phyloP scores from a whole-genome alignment of 495 filamentous ascomycete species.

The Aspergillus sclerotioniger region DNA sequence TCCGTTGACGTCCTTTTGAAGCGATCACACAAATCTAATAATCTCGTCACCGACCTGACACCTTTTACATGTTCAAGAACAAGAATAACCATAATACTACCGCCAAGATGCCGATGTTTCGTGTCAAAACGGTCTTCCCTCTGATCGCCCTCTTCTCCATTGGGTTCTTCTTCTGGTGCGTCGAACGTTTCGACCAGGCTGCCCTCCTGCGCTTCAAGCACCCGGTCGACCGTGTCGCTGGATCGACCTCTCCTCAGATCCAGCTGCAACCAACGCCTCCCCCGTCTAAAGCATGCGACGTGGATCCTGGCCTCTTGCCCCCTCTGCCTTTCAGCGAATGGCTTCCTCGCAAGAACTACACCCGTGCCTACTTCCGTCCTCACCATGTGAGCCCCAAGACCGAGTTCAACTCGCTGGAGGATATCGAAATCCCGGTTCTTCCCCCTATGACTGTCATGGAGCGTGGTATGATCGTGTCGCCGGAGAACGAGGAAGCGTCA shows the following conservation, averaged over 20 bases:
- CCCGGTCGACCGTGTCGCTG: conserved; percentile 33
- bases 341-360: conserved; percentile 50
- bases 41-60: conserved; percentile 2
- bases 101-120: conserved; percentile 45
- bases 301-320: conserved; percentile 37
- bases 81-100: conserved; percentile 32
- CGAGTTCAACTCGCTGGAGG: conserved; percentile 43
- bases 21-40: conserved; percentile 13
- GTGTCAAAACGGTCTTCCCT: conserved; percentile 46
- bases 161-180: conserved; percentile 46
- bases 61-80: conserved; percentile 40
- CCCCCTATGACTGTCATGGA: conserved; percentile 47
- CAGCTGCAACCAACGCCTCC: conserved; percentile 21
- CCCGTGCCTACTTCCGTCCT: conserved; percentile 47
- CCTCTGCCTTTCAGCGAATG: conserved; percentile 45
- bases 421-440: conserved; percentile 42
- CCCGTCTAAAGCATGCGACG: conserved; percentile 30
- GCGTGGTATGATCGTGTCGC: conserved; percentile 44
- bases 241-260: conserved; percentile 22
- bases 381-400: conserved; percentile 37
- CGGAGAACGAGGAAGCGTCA: conserved; percentile 32
- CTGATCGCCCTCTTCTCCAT: conserved; percentile 44
- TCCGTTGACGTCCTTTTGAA: conserved; percentile 14
- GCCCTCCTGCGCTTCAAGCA: conserved; percentile 43
- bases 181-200: conserved; percentile 45